phyloP scores from a whole-genome alignment of 106 monocot species.

The Gastrodia elata region DNA sequence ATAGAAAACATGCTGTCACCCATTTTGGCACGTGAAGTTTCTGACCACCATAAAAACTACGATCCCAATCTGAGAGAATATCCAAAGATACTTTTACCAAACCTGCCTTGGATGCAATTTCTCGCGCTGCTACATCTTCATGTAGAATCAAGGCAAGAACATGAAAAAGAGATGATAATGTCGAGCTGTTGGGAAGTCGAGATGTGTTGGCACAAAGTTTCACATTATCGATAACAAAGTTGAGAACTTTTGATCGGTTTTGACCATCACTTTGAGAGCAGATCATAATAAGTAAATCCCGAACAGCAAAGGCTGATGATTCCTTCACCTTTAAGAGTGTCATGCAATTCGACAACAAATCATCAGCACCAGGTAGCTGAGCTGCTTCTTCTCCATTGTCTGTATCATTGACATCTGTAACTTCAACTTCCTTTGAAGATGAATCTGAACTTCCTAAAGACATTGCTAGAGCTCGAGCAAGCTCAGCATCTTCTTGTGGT shows the following conservation, averaged over 20 bases:
- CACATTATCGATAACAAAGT: slow-evolving; percentile 58
- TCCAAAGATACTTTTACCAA: slow-evolving; percentile 60
- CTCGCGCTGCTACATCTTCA: slow-evolving; percentile 71
- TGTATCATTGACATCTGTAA: slow-evolving; percentile 14
- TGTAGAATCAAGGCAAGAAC: slow-evolving; percentile 91
- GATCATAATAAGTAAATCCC: slow-evolving; percentile 78
- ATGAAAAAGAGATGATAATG: slow-evolving; percentile 75
- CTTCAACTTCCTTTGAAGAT: slow-evolving; percentile 38
- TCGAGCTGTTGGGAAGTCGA: slow-evolving; percentile 23
- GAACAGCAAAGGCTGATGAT: slow-evolving; percentile 72
- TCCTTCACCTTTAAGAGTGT: slow-evolving; percentile 73
- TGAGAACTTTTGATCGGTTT: slow-evolving; percentile 50
- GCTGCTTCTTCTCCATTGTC: slow-evolving; percentile 46
- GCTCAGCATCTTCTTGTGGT: slow-evolving; percentile 97
- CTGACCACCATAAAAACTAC: slow-evolving; percentile 25
- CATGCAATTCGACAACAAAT: slow-evolving; percentile 65
- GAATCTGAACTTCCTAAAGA: slow-evolving; percentile 73
- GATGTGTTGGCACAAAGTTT: slow-evolving; percentile 30
- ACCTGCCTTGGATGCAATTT: slow-evolving; percentile 59
- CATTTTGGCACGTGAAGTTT: slow-evolving; percentile 70
- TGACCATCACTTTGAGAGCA: slow-evolving; percentile 80
- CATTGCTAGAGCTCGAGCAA: slow-evolving; percentile 96
- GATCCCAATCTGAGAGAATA: slow-evolving; percentile 70
- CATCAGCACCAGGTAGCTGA: slow-evolving; percentile 73
- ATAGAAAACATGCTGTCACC: slow-evolving; percentile 91